Percentiles rank a stretch among this genome's conserved stretches.
phyloP scores from a whole-genome alignment of 768 basidiomycete species.

The Kwoniella sp. region DNA sequence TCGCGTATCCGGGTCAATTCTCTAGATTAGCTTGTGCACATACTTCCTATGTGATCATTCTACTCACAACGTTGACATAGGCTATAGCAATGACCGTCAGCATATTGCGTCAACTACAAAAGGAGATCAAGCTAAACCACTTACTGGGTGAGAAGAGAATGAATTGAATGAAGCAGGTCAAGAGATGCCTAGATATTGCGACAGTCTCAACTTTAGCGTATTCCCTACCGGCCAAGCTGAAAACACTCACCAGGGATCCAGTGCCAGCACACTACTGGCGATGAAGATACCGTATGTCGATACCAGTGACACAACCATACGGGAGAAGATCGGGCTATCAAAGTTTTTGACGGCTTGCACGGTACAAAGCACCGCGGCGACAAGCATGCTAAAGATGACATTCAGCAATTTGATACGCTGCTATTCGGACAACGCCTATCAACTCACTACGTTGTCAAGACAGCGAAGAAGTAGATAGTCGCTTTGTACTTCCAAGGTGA shows the following conservation, averaged over 20 bases:
- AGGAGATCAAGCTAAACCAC: constrained; percentile 51
- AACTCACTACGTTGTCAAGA: constrained; percentile 72
- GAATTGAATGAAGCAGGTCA: constrained; percentile 88
- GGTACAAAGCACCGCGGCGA: constrained; percentile 78
- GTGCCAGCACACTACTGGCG: constrained; percentile 73
- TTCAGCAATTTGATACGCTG: background rate
- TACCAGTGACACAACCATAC: constrained; percentile 81
- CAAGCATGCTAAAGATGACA: constrained; percentile 60
- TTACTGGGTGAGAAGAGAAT: constrained; percentile 73
- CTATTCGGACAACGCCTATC: constrained; percentile 2
- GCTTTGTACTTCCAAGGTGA: constrained; percentile 83
- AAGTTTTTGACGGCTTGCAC: constrained; percentile 70
- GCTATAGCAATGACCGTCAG: constrained; percentile 73
- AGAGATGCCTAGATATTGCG: constrained; percentile 63
- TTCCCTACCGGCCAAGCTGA: no score
- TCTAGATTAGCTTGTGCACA: background rate
- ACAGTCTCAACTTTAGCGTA: background rate
- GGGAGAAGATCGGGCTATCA: constrained; percentile 64
- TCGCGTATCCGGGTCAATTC: background rate
- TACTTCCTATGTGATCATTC: background rate
- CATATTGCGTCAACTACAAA: constrained; percentile 58
- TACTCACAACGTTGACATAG: constrained; percentile 34
- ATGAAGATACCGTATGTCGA: constrained; percentile 83
- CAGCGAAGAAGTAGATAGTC: constrained; percentile 70
- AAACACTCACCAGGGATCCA: constrained; percentile 83